Conservation (phyloP, 768 basidiomycete genomes). For the Tubosaeta sp. region DNA sequence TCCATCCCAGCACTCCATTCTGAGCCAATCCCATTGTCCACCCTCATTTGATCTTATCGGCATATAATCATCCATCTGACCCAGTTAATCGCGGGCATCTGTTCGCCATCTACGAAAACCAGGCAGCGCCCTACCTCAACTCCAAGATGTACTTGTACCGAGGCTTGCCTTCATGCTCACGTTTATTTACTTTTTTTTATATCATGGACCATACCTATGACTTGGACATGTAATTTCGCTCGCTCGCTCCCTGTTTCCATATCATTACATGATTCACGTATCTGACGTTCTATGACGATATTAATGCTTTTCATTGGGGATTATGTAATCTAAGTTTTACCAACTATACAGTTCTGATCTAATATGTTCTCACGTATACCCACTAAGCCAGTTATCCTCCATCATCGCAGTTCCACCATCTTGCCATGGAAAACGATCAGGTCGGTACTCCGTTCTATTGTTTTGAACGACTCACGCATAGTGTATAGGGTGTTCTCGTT, state of each 20-base stretch:
- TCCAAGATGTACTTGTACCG: slow-evolving; percentile 26
- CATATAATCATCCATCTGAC: slow-evolving; percentile 30
- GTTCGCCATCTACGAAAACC: slow-evolving; percentile 16
- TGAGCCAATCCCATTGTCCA: slow-evolving; percentile 5
- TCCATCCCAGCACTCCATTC: slow-evolving; percentile 11
- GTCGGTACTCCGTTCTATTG: slow-evolving; percentile 38
- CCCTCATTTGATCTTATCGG: slow-evolving; percentile 23
- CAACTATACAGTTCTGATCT: slow-evolving; percentile 31
- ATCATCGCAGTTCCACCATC: slow-evolving; percentile 8
- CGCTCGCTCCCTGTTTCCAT: slow-evolving; percentile 8
- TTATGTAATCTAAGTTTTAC: slow-evolving; percentile 4
- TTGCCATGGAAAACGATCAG: slow-evolving; percentile 87
- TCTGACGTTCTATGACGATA: not conserved
- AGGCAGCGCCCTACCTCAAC: slow-evolving; percentile 23
- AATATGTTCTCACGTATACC: slow-evolving; percentile 26
- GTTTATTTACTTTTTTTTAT: slow-evolving; percentile 12
- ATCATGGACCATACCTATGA: slow-evolving; percentile 30
- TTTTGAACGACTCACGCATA: slow-evolving; percentile 1
- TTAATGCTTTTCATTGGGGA: not conserved
- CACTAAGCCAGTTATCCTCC: not conserved
- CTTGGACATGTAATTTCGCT: slow-evolving; percentile 25
- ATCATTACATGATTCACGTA: slow-evolving; percentile 18
- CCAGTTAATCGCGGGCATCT: slow-evolving; percentile 27
- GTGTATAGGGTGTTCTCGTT: slow-evolving; percentile 85
- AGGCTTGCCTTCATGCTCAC: slow-evolving; percentile 18